Evolutionary conservation across 805 yeast species (phyloP), one percentile per base, ranked within the genome.

Genomic region (Wickerhamiella occidentalis): DNA sequence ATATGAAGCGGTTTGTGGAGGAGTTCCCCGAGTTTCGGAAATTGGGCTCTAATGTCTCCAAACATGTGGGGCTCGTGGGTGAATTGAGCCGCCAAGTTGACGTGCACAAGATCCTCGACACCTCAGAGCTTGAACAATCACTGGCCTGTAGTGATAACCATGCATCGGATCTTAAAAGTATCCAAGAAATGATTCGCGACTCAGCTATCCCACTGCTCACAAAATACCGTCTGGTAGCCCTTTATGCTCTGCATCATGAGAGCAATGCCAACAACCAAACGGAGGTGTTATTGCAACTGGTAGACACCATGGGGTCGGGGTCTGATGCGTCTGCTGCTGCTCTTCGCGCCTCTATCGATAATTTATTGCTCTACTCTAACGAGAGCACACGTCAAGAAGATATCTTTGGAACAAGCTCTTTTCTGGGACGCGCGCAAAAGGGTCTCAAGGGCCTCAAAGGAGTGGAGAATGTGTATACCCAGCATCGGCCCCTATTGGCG

Each of bases 21-120:
- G 85, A 85, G 54, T 87, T 83, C 59, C 99, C 99, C 1, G 98
- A 92, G 62, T 88, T 85, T 63, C 81, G 86, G 56, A 86, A 84
- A 61, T 70, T 90, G 29, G 83, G 94, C 9, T 79, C 85, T 29
- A 90, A 88, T 62, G 86, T 92, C 9, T 76, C 94, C 26, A 92
- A 90, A 60, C 98, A 92, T 65, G 87, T 92, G 75, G 78, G 94
- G 18, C 72, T 92, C 19, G 88, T 90, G 6, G 77, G 90, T 21
- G 96, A 90, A 60, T 74, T 92, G 49, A 94, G 87, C 59, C 76
- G 80, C 51, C 75, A 76, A 52, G 83, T 92, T 37, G 77, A 80
- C 28, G 48, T 51, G 13, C 59, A 65, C 18, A 72, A 83, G 54
- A 69, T 90, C 47, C 84, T 96, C 82, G 85, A 81, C 52, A 75